These are phyloP conservation scores for Hypoxylon sp. DNA, from an alignment of 2,329 filamentous ascomycete species.

Conservation along the genomic window DNA sequence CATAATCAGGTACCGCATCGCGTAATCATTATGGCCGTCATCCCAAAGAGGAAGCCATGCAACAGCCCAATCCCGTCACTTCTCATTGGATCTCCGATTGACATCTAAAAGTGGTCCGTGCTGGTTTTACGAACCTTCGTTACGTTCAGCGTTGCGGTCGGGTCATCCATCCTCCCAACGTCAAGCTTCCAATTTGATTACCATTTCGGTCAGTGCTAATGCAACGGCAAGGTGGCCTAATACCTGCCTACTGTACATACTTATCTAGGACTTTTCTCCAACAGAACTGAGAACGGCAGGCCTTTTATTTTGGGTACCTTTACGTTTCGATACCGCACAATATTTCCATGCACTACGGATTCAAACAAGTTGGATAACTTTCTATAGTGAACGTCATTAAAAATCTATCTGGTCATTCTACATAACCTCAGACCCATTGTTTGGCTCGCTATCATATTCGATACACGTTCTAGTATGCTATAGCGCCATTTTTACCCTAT, in stretches of 20 bases:
- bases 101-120: slow-evolving; percentile 31
- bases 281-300: slow-evolving; percentile 6
- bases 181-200: slow-evolving; percentile 29
- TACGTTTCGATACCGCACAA: slow-evolving; percentile 9
- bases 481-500: slow-evolving; percentile 8
- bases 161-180: slow-evolving; percentile 32
- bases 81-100: slow-evolving; percentile 35
- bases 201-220: slow-evolving; percentile 17
- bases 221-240: slow-evolving; percentile 10
- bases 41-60: slow-evolving; percentile 25
- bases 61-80: slow-evolving; percentile 24
- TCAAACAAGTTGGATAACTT: too few relatives aligned
- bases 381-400: neutral
- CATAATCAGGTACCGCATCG: slow-evolving; percentile 36
- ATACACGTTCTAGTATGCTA: slow-evolving; percentile 1
- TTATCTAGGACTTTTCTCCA: slow-evolving; percentile 16
- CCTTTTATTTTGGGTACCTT: slow-evolving; percentile 5
- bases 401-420: slow-evolving; percentile 8
- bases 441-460: slow-evolving; percentile 4
- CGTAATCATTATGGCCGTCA: slow-evolving; percentile 32
- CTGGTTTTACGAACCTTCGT: slow-evolving; percentile 29
- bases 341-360: neutral
- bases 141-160: too few relatives aligned
- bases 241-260: too few relatives aligned
- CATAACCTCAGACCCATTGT: neutral